A percentile compares a stretch with the other conserved stretches of the same genome.
These are phyloP conservation scores for Rhynchosporium secalis DNA, from an alignment of 2,329 filamentous ascomycete species.

Conservation along the genomic window DNA sequence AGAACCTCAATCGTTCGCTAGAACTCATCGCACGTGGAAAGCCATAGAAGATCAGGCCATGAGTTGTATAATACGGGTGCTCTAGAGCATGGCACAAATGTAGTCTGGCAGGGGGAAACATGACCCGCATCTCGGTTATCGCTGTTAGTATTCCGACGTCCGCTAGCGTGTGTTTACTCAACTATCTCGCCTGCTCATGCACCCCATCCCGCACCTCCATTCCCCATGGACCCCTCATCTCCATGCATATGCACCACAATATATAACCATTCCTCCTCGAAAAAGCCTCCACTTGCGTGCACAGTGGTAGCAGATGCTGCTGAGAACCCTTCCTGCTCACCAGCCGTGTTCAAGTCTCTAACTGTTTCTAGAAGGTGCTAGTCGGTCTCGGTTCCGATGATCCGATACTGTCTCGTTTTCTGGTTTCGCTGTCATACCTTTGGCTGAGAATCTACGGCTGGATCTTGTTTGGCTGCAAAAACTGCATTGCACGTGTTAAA, in stretches of 20 bases:
- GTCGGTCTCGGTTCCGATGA: neutral
- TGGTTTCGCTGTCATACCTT: neutral
- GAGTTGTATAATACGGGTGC: neutral
- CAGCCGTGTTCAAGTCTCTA: neutral
- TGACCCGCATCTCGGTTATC: constrained; percentile 5
- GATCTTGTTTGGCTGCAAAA: neutral
- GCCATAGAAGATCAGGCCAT: no score
- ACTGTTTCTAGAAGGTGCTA: neutral
- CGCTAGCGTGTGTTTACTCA: neutral
- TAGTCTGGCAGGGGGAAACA: neutral
- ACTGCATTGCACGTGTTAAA: neutral
- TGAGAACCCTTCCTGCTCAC: neutral
- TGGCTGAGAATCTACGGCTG: neutral
- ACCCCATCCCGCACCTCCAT: neutral
- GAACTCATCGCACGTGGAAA: no score
- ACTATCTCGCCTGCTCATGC: neutral
- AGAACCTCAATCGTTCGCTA: no score
- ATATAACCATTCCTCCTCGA: neutral
- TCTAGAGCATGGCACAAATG: neutral
- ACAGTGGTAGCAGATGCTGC: neutral
- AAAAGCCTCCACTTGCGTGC: neutral
- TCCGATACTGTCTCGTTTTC: neutral
- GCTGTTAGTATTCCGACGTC: constrained; percentile 5
- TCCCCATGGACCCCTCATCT: neutral
- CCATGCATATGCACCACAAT: neutral